Evolutionary conservation across 495 filamentous ascomycete genomes (phyloP), one percentile per base, ranked within the genome.

Genomic region (Diplogelasinospora grovesii): DNA sequence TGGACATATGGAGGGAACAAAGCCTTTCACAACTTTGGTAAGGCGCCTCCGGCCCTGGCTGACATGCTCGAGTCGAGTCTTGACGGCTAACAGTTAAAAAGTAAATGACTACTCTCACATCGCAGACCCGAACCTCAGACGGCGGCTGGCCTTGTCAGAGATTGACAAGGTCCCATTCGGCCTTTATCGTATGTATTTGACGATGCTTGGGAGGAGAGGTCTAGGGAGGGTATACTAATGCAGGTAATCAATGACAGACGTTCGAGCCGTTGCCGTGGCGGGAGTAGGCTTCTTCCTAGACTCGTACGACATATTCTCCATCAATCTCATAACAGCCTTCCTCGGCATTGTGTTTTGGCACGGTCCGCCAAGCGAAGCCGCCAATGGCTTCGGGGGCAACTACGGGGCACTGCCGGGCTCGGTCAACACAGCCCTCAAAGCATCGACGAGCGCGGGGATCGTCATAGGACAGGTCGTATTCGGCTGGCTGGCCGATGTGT

Each of bases 251-350:
- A n/a, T n/a, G 21, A 20, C 15, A 49, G 40, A 46, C 28, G 48
- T 82, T 8, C 78, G 83, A 22, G 83, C 84, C 29, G 68, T 83
- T 18, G 65, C 86, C 20, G 84, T 92, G 6, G 83, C 85, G n/a
- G 86, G 85, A 51, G 76, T 85, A 34, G 85, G 85, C 44, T 89
- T 90, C 74, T 89, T 90, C 64, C 85, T 84, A 22, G 85, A 87
- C 56, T 77, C 78, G 9, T 84, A 84, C 59, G 77, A 81, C 48
- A 82, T 88, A 57, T 94, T 92, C 56, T 82, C 85, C 31, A 83
- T 90, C 58, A 84, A 83, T 47, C 67, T 86, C 30, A 64, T 81
- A 29, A 80, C 75, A 7, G 66, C 69, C 27, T 81, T 89, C 64
- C 62, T 89, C 20, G 86, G 86, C 21, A 66, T 87, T 9, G 82